Evolutionary conservation across 1,284 basidiomycete genomes (phyloP).

Genomic region (Wallemia mellicola): DNA sequence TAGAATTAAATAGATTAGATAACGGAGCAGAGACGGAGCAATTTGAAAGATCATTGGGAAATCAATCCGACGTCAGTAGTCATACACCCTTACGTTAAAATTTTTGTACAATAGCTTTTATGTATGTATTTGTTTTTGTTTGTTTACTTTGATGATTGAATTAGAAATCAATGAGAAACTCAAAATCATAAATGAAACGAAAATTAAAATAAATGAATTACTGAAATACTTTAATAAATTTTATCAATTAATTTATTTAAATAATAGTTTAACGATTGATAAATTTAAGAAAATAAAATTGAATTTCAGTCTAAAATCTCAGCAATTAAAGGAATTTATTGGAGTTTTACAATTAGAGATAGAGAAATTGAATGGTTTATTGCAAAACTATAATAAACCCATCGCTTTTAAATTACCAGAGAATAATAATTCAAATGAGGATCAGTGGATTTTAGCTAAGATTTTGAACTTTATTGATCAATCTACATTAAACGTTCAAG

Average conservation of each 20-base stretch:
- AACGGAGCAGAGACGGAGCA: neutral
- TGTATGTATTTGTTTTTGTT: neutral
- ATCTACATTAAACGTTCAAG: neutral
- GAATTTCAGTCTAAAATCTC: neutral
- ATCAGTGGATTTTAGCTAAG: conserved; percentile 1
- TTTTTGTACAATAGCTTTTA: too few species aligned
- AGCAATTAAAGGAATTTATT: neutral
- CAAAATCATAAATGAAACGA: neutral
- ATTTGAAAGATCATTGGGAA: neutral
- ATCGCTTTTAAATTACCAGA: neutral
- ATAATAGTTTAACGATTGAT: neutral
- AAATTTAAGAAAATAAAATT: neutral
- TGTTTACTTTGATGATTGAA: neutral
- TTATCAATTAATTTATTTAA: neutral
- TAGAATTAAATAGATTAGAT: neutral
- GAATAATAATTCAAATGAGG: neutral
- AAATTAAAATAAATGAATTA: neutral
- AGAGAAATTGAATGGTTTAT: neutral
- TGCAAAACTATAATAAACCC: neutral
- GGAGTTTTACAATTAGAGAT: neutral
- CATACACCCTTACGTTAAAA: neutral
- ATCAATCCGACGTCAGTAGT: neutral
- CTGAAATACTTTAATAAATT: neutral
- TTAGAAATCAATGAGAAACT: neutral
- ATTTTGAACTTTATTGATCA: neutral